Evolutionary conservation across 305 asterid species (phyloP).

Genomic region (Ilex paraguariensis): DNA sequence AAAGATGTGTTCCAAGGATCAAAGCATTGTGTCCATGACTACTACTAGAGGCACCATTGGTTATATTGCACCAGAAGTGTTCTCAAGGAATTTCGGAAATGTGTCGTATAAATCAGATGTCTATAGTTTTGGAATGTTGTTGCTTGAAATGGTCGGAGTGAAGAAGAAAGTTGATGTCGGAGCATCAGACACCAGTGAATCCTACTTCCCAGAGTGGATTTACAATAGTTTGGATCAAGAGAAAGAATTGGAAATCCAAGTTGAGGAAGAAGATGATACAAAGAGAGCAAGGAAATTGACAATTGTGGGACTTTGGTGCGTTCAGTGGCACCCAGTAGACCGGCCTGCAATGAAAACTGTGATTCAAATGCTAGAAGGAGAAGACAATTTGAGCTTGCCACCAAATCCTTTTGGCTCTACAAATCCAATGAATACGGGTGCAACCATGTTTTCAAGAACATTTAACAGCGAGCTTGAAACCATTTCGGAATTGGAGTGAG

Average conservation of each 20-base stretch:
- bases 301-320: slow-evolving; percentile 42
- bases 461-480: no score
- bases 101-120: slow-evolving; percentile 48
- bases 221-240: slow-evolving; percentile 28
- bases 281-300: slow-evolving; percentile 28
- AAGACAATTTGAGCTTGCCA: slow-evolving; percentile 31
- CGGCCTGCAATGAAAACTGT: slow-evolving; percentile 42
- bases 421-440: background rate
- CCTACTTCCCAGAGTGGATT: slow-evolving; percentile 41
- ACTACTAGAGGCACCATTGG: slow-evolving; percentile 72
- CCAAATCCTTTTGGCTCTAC: slow-evolving; percentile 39
- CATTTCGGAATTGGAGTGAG: background rate
- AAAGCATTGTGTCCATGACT: slow-evolving; percentile 43
- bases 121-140: slow-evolving; percentile 25
- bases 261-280: slow-evolving; percentile 30
- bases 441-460: background rate
- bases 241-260: slow-evolving; percentile 25
- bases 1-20: slow-evolving; percentile 56
- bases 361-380: slow-evolving; percentile 45
- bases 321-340: slow-evolving; percentile 57
- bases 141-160: no score
- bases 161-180: slow-evolving; percentile 17
- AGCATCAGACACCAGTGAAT: slow-evolving; percentile 23
- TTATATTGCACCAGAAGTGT: slow-evolving; percentile 14
- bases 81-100: slow-evolving; percentile 57